Percentiles rank a stretch among this genome's conserved stretches.
These are phyloP conservation scores for Septoria linicola DNA, from an alignment of 2,329 filamentous ascomycete species.

Conservation along the genomic window DNA sequence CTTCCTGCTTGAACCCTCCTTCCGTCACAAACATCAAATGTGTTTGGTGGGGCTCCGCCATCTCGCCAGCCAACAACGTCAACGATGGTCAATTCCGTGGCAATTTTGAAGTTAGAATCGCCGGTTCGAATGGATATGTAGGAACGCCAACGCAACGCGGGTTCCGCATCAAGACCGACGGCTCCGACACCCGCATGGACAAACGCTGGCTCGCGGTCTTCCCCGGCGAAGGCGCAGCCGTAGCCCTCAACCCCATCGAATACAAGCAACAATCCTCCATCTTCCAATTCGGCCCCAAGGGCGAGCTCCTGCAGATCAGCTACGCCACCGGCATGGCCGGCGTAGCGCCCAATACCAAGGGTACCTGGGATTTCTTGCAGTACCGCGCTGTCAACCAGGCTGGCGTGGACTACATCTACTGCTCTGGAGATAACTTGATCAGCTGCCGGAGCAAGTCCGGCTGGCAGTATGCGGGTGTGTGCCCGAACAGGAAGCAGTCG, in stretches of 20 bases:
- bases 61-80: conserved; percentile 32
- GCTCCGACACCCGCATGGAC: conserved; percentile 18
- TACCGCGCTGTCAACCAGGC: conserved; percentile 10
- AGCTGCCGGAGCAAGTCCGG: conserved; percentile 17
- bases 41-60: conserved; percentile 35
- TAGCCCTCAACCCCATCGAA: conserved; percentile 13
- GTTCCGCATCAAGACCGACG: conserved; percentile 19
- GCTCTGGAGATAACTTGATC: conserved; percentile 18
- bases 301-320: conserved; percentile 18
- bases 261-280: conserved; percentile 16
- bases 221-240: conserved; percentile 15
- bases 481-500: conserved; percentile 16
- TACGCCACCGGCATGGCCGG: conserved; percentile 18
- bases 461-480: conserved; percentile 19
- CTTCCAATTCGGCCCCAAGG: conserved; percentile 17
- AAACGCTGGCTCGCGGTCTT: conserved; percentile 24
- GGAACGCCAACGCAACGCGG: conserved; percentile 12
- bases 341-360: conserved; percentile 12
- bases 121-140: conserved; percentile 42
- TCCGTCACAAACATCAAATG: conserved; percentile 40
- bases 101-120: conserved; percentile 42
- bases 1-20: conserved; percentile 36
- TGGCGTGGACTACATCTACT: conserved; percentile 17
- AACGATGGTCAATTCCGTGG: conserved; percentile 39
- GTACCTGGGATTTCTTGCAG: conserved; percentile 18